Evolutionary conservation across 768 basidiomycete genomes (phyloP).

Genomic region (Collybia nuda): DNA sequence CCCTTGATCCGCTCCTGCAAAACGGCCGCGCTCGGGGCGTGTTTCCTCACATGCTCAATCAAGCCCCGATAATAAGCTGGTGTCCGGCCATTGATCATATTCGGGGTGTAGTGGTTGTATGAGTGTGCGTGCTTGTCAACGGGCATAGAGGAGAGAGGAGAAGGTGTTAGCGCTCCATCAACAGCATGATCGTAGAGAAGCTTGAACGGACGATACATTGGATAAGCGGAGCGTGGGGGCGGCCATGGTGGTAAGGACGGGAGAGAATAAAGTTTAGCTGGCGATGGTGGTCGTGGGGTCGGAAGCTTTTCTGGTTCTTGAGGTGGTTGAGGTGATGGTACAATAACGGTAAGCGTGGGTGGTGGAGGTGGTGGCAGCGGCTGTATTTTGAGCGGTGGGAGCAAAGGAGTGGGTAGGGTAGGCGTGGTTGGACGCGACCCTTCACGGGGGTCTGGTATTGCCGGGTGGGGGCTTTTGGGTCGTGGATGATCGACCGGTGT

Average conservation of each 20-base stretch:
- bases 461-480: constrained; percentile 5
- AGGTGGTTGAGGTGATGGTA: constrained; percentile 16
- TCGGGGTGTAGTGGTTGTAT: neutral
- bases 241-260: constrained; percentile 55
- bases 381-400: constrained; percentile 18
- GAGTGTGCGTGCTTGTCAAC: neutral
- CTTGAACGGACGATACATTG: constrained; percentile 49
- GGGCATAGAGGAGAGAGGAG: constrained; percentile 15
- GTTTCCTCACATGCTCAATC: constrained; percentile 38
- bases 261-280: constrained; percentile 25
- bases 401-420: constrained; percentile 20
- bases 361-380: neutral
- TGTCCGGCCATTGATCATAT: neutral
- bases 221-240: constrained; percentile 49
- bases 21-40: constrained; percentile 23
- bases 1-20: constrained; percentile 50
- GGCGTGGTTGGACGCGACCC: constrained; percentile 33
- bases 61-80: constrained; percentile 32
- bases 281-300: constrained; percentile 8
- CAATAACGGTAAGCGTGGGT: constrained; percentile 8
- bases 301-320: constrained; percentile 25
- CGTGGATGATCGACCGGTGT: constrained; percentile 22
- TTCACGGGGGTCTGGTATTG: constrained; percentile 28
- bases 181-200: constrained; percentile 62
- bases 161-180: constrained; percentile 27